Evolutionary conservation across 805 yeast species (phyloP).

Genomic region (Metschnikowia dekortorum): DNA sequence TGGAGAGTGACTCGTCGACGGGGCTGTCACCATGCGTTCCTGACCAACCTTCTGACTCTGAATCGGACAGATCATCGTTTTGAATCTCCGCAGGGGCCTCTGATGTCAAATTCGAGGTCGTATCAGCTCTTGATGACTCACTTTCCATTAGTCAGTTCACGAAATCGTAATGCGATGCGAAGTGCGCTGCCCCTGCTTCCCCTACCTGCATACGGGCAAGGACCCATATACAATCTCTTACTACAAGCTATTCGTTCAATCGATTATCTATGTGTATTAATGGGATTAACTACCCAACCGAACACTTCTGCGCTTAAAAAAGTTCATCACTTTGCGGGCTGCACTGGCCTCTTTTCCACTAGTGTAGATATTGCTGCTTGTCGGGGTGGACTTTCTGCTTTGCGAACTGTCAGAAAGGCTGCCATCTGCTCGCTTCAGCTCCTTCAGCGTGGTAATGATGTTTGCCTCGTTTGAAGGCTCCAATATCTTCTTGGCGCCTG

Average conservation of each 20-base stretch:
- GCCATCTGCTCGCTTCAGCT: constrained; percentile 24
- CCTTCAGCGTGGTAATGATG: constrained; percentile 10
- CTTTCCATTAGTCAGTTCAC: neutral
- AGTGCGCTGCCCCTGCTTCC: neutral
- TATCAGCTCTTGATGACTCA: neutral
- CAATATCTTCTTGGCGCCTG: constrained; percentile 23
- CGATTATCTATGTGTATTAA: neutral
- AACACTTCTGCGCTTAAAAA: constrained; percentile 18
- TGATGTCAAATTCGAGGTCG: neutral
- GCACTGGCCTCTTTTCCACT: constrained; percentile 61
- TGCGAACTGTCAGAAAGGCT: constrained; percentile 24
- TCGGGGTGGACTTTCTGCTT: constrained; percentile 24
- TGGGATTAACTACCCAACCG: constrained; percentile 10
- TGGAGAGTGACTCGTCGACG: constrained; percentile 28
- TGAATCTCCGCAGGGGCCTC: neutral
- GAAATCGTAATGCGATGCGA: neutral
- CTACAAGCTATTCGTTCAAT: neutral
- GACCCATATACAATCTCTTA: neutral
- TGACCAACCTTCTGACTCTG: constrained; percentile 5
- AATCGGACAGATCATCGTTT: constrained; percentile 3
- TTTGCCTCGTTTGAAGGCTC: constrained; percentile 19
- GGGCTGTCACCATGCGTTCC: constrained; percentile 4
- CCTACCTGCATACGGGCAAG: neutral
- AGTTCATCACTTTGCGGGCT: constrained; percentile 42
- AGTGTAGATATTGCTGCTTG: constrained; percentile 22